These are phyloP conservation scores for Penicillium salamii DNA, from an alignment of 495 filamentous ascomycete genomes.

Conservation along the genomic window DNA sequence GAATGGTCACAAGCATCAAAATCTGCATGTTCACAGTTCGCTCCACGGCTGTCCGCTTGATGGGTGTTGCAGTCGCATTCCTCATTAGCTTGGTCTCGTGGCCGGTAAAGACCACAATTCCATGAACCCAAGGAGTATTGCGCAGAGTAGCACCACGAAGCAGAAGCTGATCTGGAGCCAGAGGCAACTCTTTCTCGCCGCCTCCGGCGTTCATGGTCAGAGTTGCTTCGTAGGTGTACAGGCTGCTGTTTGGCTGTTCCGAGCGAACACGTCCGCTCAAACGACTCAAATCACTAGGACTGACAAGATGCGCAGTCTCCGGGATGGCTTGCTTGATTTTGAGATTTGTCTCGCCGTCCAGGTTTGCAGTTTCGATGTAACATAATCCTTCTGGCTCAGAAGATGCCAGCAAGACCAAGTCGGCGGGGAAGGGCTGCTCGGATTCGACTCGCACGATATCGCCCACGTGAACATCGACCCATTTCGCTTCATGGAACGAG, in stretches of 20 bases:
- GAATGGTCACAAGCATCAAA: constrained; percentile 79
- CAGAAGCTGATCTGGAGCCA: constrained; percentile 80
- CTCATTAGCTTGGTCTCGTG: constrained; percentile 99
- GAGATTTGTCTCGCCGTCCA: constrained; percentile 97
- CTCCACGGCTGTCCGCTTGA: constrained; percentile 96
- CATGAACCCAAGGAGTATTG: constrained; percentile 98
- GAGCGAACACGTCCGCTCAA: constrained; percentile 84
- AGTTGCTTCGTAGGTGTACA: constrained; percentile 98
- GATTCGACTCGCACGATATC: constrained; percentile 95
- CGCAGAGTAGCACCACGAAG: constrained; percentile 90
- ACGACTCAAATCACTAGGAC: constrained; percentile 79
- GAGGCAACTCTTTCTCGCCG: constrained; percentile 88
- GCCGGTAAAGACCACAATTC: constrained; percentile 94
- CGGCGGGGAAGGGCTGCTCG: constrained; percentile 93
- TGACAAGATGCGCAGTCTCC: constrained; percentile 86
- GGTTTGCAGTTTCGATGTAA: constrained; percentile 98
- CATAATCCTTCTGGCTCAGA: constrained; percentile 97
- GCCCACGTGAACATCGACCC: constrained; percentile 91
- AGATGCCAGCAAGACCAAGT: constrained; percentile 86
- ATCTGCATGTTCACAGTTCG: constrained; percentile 91
- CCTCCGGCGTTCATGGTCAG: constrained; percentile 89
- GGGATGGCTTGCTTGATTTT: constrained; percentile 99
- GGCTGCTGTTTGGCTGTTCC: constrained; percentile 96
- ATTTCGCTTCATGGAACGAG: constrained; percentile 79
- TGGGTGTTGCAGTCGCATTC: constrained; percentile 95